Evolutionary conservation across 805 yeast species (phyloP), one percentile per base, ranked within the genome.

Genomic region (Sugiyamaella mastotermitis): DNA sequence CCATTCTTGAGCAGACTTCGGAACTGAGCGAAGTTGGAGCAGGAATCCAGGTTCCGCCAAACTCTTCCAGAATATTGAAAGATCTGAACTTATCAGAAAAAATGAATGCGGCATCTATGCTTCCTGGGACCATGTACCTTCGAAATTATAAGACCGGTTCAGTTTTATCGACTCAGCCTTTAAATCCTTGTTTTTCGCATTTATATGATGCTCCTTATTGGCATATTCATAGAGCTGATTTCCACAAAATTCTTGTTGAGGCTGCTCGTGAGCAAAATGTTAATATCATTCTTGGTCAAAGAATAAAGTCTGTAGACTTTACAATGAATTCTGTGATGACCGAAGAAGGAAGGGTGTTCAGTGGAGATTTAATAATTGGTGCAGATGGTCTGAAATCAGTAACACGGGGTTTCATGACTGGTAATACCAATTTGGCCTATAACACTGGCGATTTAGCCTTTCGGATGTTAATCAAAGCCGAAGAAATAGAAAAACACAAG

Each of bases 1-100:
- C 40, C 3, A 35, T 57, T 14, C 43, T 57, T 15, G 62, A 57
- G 40, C 46, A 52, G 18, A 57, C 62, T 13, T 42, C 48, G 9
- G 46, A 38, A 18, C 43, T 56, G 16, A 56, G 57, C 4, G 62
- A 57, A 41, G 61, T 58, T 27, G 62, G 62, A n/a, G 62, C 62
- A 13, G 62, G 62, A 20, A 57, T 57, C 31, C 62, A 57, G 42
- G 46, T 57, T 22, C 61, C 61, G n/a, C 63, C 63, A 3, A 54
- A 55, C 17, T 49, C 59, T 7, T 40, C 50, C 3, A 45, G 52
- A 19, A 49, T 58, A 19, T 43, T 58, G 16, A 42, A 47, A 24
- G 33, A 45, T 10, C 40, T 47, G 31, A 60, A 61, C 19, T 35
- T 56, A 2, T 26, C 33, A 19, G 38, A 42, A 9, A 26, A 31